A percentile compares a stretch with the other conserved stretches of the same genome.
These are phyloP conservation scores for Nicotiana undulata DNA, from an alignment of 257 asterid genomes.

Conservation along the genomic window DNA sequence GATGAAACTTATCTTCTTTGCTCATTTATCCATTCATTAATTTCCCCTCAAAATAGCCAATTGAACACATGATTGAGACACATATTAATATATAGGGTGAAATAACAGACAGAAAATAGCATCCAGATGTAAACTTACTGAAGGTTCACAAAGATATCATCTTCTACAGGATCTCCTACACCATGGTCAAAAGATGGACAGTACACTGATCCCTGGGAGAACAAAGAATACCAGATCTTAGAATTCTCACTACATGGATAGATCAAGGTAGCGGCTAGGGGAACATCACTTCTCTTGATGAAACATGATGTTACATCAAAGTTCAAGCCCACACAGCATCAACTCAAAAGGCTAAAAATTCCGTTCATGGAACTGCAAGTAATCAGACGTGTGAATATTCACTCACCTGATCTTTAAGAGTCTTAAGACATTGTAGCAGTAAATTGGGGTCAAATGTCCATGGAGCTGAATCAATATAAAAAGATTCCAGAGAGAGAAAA, in stretches of 20 bases:
- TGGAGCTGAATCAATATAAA: conserved; percentile 53
- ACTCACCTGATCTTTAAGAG: conserved; percentile 57
- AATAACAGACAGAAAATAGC: not conserved
- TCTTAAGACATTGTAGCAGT: conserved; percentile 55
- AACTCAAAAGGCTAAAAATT: not conserved
- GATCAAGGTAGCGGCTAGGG: not conserved
- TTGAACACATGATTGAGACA: not conserved
- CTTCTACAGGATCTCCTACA: conserved; percentile 93
- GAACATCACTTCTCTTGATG: not conserved
- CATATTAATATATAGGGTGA: not conserved
- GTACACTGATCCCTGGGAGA: conserved; percentile 68
- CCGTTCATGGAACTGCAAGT: not conserved
- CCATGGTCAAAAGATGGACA: conserved; percentile 96
- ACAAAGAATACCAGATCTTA: conserved; percentile 5
- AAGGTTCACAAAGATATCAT: conserved; percentile 73
- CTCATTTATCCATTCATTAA: not conserved
- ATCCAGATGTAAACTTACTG: conserved; percentile 44
- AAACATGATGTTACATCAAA: not conserved
- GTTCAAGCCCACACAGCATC: not conserved
- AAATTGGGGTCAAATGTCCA: conserved; percentile 88
- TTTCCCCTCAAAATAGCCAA: not conserved
- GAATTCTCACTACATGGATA: not conserved
- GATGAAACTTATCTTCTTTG: not conserved
- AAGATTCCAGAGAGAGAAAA: not conserved
- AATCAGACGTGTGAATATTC: conserved; percentile 9